Percentiles rank a stretch among this genome's conserved stretches.
Evolutionary conservation across 805 yeast species (phyloP).

Genomic region (Metschnikowia koreensis): DNA sequence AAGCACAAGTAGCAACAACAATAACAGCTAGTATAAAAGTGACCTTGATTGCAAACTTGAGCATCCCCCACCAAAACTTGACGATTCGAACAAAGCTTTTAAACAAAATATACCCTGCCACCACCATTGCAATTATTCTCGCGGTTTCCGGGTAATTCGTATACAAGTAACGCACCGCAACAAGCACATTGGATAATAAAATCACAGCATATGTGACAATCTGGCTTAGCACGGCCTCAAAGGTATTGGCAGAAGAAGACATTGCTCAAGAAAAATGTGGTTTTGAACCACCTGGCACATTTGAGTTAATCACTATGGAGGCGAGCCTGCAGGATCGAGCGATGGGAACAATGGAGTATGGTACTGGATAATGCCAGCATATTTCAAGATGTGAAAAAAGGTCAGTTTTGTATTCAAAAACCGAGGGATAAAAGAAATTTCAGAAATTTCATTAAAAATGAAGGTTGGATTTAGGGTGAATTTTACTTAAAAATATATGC

Average conservation of each 20-base stretch:
- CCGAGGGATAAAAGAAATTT: no score
- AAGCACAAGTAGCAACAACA: constrained; percentile 2
- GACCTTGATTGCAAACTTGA: constrained; percentile 8
- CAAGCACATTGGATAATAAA: constrained; percentile 1
- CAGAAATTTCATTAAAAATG: no score
- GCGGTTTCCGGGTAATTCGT: constrained; percentile 10
- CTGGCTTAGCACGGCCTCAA: constrained; percentile 4
- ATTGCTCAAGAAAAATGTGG: not conserved
- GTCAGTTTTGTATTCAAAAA: no score
- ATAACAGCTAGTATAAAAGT: constrained; percentile 1
- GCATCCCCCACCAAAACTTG: constrained; percentile 13
- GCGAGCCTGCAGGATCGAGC: not conserved
- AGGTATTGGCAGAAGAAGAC: constrained; percentile 2
- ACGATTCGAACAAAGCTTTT: constrained; percentile 9
- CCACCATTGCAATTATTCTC: constrained; percentile 1
- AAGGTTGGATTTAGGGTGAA: no score
- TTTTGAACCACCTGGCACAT: not conserved
- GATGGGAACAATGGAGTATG: not conserved
- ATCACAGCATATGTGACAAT: not conserved
- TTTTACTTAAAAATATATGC: no score
- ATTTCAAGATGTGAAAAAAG: no score
- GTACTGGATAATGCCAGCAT: no score
- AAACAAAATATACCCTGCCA: constrained; percentile 11
- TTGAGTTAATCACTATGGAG: not conserved
- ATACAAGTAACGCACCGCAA: constrained; percentile 6